Evolutionary conservation across 2,329 filamentous ascomycete species (phyloP), one percentile per base, ranked within the genome.

Genomic region (Thelonectria olida): DNA sequence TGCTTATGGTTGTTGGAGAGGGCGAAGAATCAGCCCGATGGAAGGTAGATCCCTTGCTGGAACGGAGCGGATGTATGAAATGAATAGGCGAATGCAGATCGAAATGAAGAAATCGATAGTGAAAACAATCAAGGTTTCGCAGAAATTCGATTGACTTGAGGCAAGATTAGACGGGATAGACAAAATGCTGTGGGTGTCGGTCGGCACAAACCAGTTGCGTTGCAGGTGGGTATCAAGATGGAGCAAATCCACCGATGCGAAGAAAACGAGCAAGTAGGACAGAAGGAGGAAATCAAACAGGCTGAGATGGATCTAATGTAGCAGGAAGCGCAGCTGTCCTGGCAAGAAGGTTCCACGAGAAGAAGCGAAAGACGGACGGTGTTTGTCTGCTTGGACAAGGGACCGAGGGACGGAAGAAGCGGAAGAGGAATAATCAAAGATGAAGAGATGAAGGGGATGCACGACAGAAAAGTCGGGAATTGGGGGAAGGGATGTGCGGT

Each of bases 271-370:
- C 31, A 45, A 45, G 27, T 25, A 54, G 34, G 38, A 54, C 5
- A 51, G n/a, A 44, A 49, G 20, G 44, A 61, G 58, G 54, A 38
- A 57, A 50, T 25, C 20, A 56, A 66, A 55, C 36, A 51, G 48
- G 54, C 28, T 45, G 52, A 51, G 58, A 48, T 44, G 38, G 47
- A 50, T 52, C 44, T 56, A 50, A 55, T 62, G 54, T 48, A 60
- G 42, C 56, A 67, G 67, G 68, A 63, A 71, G 68, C 68, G 62
- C 68, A 71, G 68, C 68, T 71, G 63, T 64, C 64, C 65, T 38
- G 55, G 49, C 53, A 49, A 54, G 36, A 44, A 42, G 45, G 68
- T 70, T 63, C 51, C 58, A 70, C 67, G 67, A 54, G 48, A 55
- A 58, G 68, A 71, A 67, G 66, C 56, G 67, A 69, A 59, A 45